Evolutionary conservation across 2,329 filamentous ascomycete genomes (phyloP).

Genomic region (Colletotrichum costaricense): DNA sequence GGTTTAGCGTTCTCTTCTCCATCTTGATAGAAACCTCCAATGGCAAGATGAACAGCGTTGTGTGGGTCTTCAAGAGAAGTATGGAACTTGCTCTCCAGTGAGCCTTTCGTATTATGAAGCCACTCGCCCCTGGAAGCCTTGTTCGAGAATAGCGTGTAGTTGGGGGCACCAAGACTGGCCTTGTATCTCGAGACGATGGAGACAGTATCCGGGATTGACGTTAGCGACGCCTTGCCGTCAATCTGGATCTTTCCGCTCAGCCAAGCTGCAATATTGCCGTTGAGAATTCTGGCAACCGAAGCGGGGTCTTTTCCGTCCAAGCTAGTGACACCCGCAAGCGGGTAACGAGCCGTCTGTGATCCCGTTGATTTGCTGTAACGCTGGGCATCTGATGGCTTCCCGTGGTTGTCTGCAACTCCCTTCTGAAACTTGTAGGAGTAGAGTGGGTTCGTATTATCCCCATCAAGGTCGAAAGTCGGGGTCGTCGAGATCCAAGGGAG

Average conservation of each 20-base stretch:
- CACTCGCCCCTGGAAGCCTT: constrained; percentile 39
- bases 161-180: constrained; percentile 42
- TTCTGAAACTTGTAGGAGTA: constrained; percentile 40
- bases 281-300: neutral
- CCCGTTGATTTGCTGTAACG: constrained; percentile 38
- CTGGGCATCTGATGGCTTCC: neutral
- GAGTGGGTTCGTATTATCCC: constrained; percentile 36
- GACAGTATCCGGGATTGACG: constrained; percentile 23
- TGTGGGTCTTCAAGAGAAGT: constrained; percentile 41
- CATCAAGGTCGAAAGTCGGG: neutral
- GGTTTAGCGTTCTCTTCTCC: neutral
- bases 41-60: constrained; percentile 42
- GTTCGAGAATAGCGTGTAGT: constrained; percentile 48
- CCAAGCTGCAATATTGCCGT: constrained; percentile 18
- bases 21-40: constrained; percentile 39
- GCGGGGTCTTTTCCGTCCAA: neutral
- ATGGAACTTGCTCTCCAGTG: neutral
- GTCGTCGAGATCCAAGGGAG: neutral
- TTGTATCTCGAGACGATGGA: constrained; percentile 27
- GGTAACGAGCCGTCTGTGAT: constrained; percentile 41
- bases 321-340: constrained; percentile 39
- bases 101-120: constrained; percentile 35
- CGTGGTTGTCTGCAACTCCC: constrained; percentile 30
- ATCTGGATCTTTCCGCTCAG: constrained; percentile 4
- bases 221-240: neutral